Percentiles rank a stretch among this genome's conserved stretches.
phyloP scores from a whole-genome alignment of 2,329 filamentous ascomycete species.

The Daldinia sp. region DNA sequence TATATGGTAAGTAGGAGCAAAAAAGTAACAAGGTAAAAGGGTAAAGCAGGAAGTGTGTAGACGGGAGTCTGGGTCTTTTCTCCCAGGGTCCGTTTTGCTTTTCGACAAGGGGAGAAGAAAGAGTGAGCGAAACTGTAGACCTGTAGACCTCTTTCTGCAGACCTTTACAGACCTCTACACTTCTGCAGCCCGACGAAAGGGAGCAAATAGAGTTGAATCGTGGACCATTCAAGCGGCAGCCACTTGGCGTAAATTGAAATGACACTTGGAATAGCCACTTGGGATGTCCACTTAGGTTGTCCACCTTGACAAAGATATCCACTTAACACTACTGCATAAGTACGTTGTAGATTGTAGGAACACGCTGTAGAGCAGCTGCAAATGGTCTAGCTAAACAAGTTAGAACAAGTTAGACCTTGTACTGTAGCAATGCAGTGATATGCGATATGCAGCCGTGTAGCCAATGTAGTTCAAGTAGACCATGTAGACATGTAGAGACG shows the following conservation, averaged over 20 bases:
- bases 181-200: conserved; percentile 41
- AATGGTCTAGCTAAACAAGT: conserved; percentile 37
- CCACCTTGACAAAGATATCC: no score
- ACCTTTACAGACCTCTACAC: no score
- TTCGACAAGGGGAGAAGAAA: conserved; percentile 34
- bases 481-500: conserved; percentile 12
- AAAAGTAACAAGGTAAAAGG: conserved; percentile 5
- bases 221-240: conserved; percentile 35
- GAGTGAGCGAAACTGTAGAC: no score
- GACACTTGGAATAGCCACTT: conserved; percentile 1
- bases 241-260: conserved; percentile 36
- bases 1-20: neutral
- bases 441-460: neutral
- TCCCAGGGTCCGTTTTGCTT: conserved; percentile 29
- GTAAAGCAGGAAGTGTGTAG: conserved; percentile 10
- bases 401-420: conserved; percentile 1
- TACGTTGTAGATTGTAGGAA: conserved; percentile 19
- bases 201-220: conserved; percentile 35
- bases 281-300: conserved; percentile 27
- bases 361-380: conserved; percentile 37
- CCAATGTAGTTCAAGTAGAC: no score
- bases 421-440: conserved; percentile 24
- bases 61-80: conserved; percentile 25
- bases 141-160: no score
- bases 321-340: conserved; percentile 32